These are phyloP conservation scores for Citrullus colocynthis DNA, from an alignment of 306 rosid genomes.

Conservation along the genomic window DNA sequence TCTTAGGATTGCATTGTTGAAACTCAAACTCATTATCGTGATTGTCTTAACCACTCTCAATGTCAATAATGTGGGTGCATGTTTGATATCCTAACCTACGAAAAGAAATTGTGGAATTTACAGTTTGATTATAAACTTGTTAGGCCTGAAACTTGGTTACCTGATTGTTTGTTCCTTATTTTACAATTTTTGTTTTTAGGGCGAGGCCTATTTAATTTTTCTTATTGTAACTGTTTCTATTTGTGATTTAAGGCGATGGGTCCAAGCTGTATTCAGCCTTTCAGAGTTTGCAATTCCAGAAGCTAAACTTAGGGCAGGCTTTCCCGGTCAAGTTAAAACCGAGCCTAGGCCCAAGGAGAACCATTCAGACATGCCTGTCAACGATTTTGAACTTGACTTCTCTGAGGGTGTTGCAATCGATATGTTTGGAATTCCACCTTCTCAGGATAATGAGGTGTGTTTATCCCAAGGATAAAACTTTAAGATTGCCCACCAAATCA, in stretches of 20 bases:
- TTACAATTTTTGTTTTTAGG: not conserved
- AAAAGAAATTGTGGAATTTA: not conserved
- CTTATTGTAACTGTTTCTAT: conserved; percentile 3
- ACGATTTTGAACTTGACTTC: conserved; percentile 48
- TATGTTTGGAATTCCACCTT: conserved; percentile 64
- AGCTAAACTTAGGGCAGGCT: conserved; percentile 10
- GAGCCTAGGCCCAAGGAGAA: conserved; percentile 18
- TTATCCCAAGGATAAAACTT: not conserved
- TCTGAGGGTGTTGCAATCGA: conserved; percentile 67
- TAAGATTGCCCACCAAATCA: not conserved
- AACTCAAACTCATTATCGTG: not conserved
- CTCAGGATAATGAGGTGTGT: conserved; percentile 47
- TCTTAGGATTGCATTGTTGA: not conserved
- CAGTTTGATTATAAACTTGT: not conserved
- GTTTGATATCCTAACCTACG: too few species aligned
- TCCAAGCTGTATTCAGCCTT: conserved; percentile 65
- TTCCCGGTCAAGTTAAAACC: conserved; percentile 15
- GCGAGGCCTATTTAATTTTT: not conserved
- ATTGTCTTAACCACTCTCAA: not conserved
- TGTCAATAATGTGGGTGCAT: not conserved
- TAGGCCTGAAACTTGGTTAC: not conserved
- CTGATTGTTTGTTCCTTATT: not conserved
- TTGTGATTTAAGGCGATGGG: conserved; percentile 63
- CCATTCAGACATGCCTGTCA: conserved; percentile 10
- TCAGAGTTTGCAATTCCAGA: conserved; percentile 33